Evolutionary conservation across 1,284 basidiomycete species (phyloP).

Genomic region (Pyrrhoderma noxium): DNA sequence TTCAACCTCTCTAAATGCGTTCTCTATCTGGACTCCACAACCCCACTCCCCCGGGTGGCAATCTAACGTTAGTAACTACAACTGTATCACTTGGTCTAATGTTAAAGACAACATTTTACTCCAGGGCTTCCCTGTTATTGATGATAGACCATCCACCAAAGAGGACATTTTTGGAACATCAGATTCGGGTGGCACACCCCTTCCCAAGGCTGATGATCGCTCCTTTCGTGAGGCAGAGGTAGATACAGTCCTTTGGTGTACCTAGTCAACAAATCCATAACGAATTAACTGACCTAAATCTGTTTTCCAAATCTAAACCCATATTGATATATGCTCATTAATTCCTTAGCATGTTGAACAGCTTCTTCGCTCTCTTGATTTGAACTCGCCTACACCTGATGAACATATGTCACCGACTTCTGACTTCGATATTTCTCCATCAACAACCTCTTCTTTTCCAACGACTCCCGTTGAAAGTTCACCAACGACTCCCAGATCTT

Average conservation of each 20-base stretch:
- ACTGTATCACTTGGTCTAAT: no score
- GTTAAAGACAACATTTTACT: no score
- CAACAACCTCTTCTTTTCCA: constrained; percentile 37
- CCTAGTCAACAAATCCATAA: constrained; percentile 22
- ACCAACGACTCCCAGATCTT: constrained; percentile 41
- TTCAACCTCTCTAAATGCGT: constrained; percentile 21
- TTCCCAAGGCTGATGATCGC: constrained; percentile 45
- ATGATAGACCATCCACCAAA: constrained; percentile 30
- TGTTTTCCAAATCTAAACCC: no score
- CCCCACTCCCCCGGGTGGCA: constrained; percentile 53
- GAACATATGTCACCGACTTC: constrained; percentile 33
- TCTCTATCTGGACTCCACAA: constrained; percentile 72
- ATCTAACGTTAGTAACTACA: constrained; percentile 26
- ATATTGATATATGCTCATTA: constrained; percentile 11
- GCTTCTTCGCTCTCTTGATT: constrained; percentile 64
- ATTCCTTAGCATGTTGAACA: constrained; percentile 61
- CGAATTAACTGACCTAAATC: no score
- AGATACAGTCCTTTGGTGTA: constrained; percentile 24
- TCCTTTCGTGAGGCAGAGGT: constrained; percentile 51
- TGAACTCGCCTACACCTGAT: constrained; percentile 60
- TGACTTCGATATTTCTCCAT: constrained; percentile 33
- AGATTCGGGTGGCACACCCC: constrained; percentile 28
- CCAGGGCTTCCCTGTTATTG: constrained; percentile 21
- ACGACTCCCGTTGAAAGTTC: constrained; percentile 67
- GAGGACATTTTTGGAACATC: constrained; percentile 55